These are phyloP conservation scores for Stachybotrys echinatus DNA, from an alignment of 2,329 filamentous ascomycete species.

Conservation along the genomic window DNA sequence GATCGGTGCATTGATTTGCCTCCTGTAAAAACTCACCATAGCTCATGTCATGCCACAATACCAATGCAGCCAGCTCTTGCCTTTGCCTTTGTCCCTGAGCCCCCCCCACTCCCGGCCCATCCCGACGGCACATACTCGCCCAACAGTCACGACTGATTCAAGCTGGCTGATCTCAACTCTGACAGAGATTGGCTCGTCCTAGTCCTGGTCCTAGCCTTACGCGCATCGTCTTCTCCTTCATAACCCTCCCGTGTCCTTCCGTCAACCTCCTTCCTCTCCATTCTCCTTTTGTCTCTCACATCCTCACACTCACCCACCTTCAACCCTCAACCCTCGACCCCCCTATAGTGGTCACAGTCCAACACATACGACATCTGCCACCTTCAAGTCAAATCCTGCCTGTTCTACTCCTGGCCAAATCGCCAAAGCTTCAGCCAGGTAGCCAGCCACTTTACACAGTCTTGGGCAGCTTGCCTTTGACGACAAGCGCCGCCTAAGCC, in stretches of 20 bases:
- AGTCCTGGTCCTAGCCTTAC: background rate
- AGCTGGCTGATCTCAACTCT: background rate
- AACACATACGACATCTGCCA: background rate
- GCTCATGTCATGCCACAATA: background rate
- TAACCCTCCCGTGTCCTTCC: background rate
- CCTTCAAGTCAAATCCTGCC: no score
- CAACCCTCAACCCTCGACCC: no score
- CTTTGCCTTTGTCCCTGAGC: background rate
- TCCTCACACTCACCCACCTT: background rate
- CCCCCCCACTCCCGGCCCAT: background rate
- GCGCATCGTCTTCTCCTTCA: background rate
- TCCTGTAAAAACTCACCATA: background rate
- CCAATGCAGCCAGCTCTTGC: background rate
- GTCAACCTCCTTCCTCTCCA: background rate
- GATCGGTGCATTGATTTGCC: background rate
- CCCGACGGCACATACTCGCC: background rate
- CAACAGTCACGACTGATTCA: background rate
- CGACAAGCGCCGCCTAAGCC: background rate
- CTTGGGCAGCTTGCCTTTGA: background rate
- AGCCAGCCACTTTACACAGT: no score
- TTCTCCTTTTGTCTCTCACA: background rate
- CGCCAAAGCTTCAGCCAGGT: no score
- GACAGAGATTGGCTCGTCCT: background rate
- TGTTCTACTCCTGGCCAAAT: no score
- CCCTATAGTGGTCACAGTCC: background rate